phyloP scores from a whole-genome alignment of 371 early-diverging fungal genomes.

The Rhizopus sp. region DNA sequence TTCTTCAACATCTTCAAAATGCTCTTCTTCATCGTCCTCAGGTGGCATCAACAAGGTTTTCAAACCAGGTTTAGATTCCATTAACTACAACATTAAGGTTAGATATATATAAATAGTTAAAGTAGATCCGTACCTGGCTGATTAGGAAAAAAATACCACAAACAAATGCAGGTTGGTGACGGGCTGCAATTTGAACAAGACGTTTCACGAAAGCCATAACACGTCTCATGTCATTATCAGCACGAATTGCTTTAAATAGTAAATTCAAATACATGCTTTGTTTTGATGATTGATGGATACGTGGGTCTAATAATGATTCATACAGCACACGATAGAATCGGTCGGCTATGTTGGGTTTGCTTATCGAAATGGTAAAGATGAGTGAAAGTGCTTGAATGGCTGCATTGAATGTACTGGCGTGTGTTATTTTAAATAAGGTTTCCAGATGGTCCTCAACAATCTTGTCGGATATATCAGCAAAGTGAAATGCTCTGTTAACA shows the following conservation, averaged over 20 bases:
- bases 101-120: neutral
- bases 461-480: slow-evolving; percentile 77
- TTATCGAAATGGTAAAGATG: slow-evolving; percentile 76
- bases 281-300: slow-evolving; percentile 79
- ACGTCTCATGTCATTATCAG: slow-evolving; percentile 71
- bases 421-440: slow-evolving; percentile 84
- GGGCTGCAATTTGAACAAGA: slow-evolving; percentile 77
- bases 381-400: slow-evolving; percentile 91
- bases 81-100: slow-evolving; percentile 19
- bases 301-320: slow-evolving; percentile 83
- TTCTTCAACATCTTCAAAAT: slow-evolving; percentile 49
- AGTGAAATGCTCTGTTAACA: slow-evolving; percentile 95
- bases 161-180: slow-evolving; percentile 81
- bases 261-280: slow-evolving; percentile 94
- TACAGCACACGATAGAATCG: slow-evolving; percentile 92
- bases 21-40: slow-evolving; percentile 72
- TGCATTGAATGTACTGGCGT: slow-evolving; percentile 86
- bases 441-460: slow-evolving; percentile 80
- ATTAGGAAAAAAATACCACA: slow-evolving; percentile 85
- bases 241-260: slow-evolving; percentile 80
- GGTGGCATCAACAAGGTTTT: slow-evolving; percentile 66
- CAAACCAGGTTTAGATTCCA: slow-evolving; percentile 50
- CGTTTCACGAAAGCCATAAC: slow-evolving; percentile 89
- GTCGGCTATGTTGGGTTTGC: slow-evolving; percentile 61
- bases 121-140: slow-evolving; percentile 60